These are phyloP conservation scores for Aspergillus arachidicola DNA, from an alignment of 2,329 filamentous ascomycete species.

Conservation along the genomic window DNA sequence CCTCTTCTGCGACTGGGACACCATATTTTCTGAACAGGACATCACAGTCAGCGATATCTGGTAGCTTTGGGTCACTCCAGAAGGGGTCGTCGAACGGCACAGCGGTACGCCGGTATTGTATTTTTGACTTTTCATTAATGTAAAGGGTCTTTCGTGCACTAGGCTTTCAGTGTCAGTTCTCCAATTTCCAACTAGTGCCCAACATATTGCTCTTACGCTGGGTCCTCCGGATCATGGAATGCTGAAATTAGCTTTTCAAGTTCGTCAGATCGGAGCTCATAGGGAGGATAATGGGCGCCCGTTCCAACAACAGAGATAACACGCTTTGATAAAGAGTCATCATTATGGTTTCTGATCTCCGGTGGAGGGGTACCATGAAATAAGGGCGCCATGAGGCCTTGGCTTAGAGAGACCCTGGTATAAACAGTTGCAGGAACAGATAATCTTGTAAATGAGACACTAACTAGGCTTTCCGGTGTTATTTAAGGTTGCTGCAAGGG, in stretches of 20 bases:
- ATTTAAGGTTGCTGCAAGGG: no score
- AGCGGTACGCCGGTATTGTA: not conserved
- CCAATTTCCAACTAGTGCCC: not conserved
- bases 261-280: not conserved
- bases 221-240: not conserved
- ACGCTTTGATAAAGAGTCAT: not conserved
- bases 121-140: not conserved
- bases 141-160: not conserved
- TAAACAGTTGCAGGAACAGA: no score
- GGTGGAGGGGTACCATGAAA: not conserved
- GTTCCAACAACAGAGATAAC: not conserved
- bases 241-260: not conserved
- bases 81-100: not conserved
- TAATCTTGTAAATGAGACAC: no score
- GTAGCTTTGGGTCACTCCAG: not conserved
- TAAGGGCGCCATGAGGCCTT: not conserved
- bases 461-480: no score
- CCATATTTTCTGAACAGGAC: conserved; percentile 2
- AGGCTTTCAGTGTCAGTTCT: not conserved
- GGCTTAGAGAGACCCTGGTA: no score
- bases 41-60: not conserved
- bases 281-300: not conserved
- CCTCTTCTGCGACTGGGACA: not conserved
- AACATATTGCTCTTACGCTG: not conserved
- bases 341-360: not conserved